phyloP scores from a whole-genome alignment of 768 basidiomycete species.

The Cystofilobasidium bisporidii region DNA sequence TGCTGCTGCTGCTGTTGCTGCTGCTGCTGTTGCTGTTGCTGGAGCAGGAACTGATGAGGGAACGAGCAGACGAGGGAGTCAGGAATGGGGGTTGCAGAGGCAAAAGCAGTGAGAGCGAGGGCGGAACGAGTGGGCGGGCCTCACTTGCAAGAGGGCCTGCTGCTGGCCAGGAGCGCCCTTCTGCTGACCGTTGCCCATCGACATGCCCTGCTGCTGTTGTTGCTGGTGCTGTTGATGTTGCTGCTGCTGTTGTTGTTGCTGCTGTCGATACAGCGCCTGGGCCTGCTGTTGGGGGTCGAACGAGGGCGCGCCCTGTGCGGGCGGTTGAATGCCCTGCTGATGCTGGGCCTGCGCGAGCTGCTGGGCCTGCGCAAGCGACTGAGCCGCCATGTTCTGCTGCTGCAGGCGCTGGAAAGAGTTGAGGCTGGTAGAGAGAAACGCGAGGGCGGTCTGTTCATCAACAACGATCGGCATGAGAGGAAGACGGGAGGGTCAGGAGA shows the following conservation, averaged over 20 bases:
- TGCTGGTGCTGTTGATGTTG: neutral
- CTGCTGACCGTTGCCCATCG: constrained; percentile 11
- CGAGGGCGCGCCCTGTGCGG: neutral
- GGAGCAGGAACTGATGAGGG: neutral
- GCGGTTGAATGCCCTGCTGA: neutral
- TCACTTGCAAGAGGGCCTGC: neutral
- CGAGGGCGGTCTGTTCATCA: no score
- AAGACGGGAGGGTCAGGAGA: no score
- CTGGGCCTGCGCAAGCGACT: constrained; percentile 4
- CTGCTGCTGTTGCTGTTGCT: constrained; percentile 19
- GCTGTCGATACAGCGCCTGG: constrained; percentile 12
- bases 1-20: constrained; percentile 13
- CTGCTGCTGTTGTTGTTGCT: constrained; percentile 8
- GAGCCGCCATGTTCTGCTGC: constrained; percentile 3
- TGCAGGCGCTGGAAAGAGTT: constrained; percentile 4
- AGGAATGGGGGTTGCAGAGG: no score
- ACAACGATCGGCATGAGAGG: no score
- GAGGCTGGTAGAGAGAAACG: neutral
- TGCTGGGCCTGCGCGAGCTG: neutral
- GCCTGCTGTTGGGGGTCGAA: constrained; percentile 1
- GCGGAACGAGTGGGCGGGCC: neutral
- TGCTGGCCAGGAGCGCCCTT: constrained; percentile 10
- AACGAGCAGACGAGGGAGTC: neutral
- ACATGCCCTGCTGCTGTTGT: constrained; percentile 4
- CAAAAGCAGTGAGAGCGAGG: neutral